phyloP scores from a whole-genome alignment of 352 stramenopile species.

The Globisporangium cystogenes region DNA sequence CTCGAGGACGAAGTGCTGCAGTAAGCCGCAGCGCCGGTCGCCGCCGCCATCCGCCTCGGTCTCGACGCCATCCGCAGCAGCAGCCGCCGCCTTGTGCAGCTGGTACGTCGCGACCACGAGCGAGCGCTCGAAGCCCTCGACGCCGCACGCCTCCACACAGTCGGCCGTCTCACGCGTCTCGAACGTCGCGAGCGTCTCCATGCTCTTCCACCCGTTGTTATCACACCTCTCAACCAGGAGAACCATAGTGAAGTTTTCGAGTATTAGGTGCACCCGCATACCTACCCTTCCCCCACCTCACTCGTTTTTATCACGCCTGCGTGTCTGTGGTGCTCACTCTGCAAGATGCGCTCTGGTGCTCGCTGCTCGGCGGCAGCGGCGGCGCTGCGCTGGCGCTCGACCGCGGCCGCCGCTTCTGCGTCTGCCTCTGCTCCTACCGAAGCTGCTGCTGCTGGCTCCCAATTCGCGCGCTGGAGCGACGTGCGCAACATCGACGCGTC shows the following conservation, averaged over 20 bases:
- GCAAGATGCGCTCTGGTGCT: no score
- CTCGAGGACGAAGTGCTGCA: conserved; percentile 58
- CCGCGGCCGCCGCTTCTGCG: no score
- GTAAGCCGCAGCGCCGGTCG: conserved; percentile 56
- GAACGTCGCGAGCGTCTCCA: conserved; percentile 53
- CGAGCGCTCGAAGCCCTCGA: conserved; percentile 50
- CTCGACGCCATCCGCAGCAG: no score
- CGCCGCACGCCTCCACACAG: conserved; percentile 76
- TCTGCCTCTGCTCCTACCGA: background rate
- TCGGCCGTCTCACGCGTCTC: conserved; percentile 77
- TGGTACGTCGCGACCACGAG: conserved; percentile 81
- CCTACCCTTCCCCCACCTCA: no score
- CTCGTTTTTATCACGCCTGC: no score
- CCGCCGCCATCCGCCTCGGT: conserved; percentile 12
- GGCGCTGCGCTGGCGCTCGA: no score
- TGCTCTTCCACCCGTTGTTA: background rate
- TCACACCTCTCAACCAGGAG: no score
- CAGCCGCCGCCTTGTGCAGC: conserved; percentile 72
- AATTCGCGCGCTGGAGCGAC: conserved; percentile 19
- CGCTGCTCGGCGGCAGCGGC: no score
- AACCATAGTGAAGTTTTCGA: no score
- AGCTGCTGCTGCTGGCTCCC: background rate
- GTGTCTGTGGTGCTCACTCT: no score
- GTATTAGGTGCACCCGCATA: no score
- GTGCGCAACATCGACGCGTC: conserved; percentile 53